These are phyloP conservation scores for Aristolochia californica DNA, from an alignment of 164 flowering plant genomes.

Conservation along the genomic window DNA sequence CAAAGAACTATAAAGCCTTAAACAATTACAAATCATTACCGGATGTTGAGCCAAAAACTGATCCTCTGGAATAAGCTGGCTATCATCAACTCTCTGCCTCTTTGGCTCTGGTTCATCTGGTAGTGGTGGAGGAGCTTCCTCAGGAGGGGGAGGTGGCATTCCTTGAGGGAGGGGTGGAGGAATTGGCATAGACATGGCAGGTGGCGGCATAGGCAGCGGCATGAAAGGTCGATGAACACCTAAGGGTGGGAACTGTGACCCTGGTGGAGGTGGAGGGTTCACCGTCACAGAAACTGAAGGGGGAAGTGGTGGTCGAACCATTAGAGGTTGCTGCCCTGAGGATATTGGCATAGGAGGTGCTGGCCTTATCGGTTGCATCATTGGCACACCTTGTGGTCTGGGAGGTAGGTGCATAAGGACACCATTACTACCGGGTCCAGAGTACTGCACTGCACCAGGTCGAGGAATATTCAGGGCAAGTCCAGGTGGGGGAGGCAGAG, in stretches of 20 bases:
- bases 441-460: slow-evolving; percentile 44
- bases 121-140: slow-evolving; percentile 94
- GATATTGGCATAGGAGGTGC: slow-evolving; percentile 56
- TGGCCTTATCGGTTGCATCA: slow-evolving; percentile 35
- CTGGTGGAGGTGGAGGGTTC: slow-evolving; percentile 64
- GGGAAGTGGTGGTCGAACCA: slow-evolving; percentile 53
- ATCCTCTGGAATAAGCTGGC: slow-evolving; percentile 74
- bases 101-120: slow-evolving; percentile 99
- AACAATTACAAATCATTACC: slow-evolving; percentile 26
- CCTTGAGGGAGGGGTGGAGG: slow-evolving; percentile 75
- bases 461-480: slow-evolving; percentile 73
- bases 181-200: slow-evolving; percentile 36
- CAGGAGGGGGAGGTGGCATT: slow-evolving; percentile 92
- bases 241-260: slow-evolving; percentile 61
- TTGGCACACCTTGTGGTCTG: slow-evolving; percentile 40
- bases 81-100: slow-evolving; percentile 87
- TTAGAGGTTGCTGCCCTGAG: slow-evolving; percentile 45
- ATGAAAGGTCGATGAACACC: slow-evolving; percentile 39
- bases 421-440: slow-evolving; percentile 35
- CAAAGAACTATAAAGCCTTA: not conserved
- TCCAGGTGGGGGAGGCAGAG: slow-evolving; percentile 91
- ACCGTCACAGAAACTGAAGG: slow-evolving; percentile 35
- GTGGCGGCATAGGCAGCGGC: slow-evolving; percentile 42
- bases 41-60: slow-evolving; percentile 88
- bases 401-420: slow-evolving; percentile 32